Percentiles rank a stretch among this genome's conserved stretches.
Evolutionary conservation across 331 rosid genomes (phyloP).

Genomic region (Acacia pycnantha): DNA sequence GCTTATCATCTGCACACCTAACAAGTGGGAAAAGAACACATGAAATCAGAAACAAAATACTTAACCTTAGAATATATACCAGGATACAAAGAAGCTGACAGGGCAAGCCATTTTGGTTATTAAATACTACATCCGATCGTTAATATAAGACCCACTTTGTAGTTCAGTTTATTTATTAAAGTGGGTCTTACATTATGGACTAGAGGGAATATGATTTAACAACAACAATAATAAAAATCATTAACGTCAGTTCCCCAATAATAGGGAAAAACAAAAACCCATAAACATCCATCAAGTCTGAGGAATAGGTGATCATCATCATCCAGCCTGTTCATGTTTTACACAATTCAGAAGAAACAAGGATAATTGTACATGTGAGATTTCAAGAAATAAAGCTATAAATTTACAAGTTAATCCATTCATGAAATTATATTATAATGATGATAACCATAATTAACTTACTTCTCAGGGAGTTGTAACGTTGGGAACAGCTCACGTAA

Average conservation of each 20-base stretch:
- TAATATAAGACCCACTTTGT: no score
- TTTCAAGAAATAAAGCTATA: neutral
- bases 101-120: neutral
- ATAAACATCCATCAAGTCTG: neutral
- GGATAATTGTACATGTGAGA: neutral
- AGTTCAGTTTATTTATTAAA: no score
- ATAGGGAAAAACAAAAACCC: neutral
- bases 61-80: neutral
- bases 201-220: neutral
- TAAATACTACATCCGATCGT: neutral
- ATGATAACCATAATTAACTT: neutral
- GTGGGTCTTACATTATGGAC: no score
- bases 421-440: neutral
- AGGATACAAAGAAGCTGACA: neutral
- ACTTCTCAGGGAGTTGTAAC: neutral
- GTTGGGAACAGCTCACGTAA: neutral
- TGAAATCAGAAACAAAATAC: neutral
- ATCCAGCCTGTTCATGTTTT: neutral
- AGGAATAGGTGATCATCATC: neutral
- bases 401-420: neutral
- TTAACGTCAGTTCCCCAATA: neutral
- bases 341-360: neutral
- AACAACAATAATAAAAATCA: neutral
- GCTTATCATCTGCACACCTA: conserved; percentile 34
- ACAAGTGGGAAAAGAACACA: neutral